phyloP scores from a whole-genome alignment of 495 filamentous ascomycete species.

The Rostrohypoxylon terebratum region DNA sequence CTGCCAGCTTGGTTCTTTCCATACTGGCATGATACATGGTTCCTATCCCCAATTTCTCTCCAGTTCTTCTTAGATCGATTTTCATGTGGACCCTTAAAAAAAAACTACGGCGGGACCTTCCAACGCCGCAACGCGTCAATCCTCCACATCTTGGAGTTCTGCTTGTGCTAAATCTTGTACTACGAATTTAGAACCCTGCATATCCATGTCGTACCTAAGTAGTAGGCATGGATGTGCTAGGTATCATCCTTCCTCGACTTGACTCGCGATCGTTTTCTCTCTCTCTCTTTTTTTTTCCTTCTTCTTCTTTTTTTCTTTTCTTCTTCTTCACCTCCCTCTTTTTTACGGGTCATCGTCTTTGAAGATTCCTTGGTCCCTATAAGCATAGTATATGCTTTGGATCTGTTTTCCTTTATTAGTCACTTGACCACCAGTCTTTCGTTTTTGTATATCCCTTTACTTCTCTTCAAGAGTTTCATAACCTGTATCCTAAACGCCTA shows the following conservation, averaged over 20 bases:
- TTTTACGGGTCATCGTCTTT: conserved; percentile 17
- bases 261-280: conserved; percentile 34
- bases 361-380: conserved; percentile 17
- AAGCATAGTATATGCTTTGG: conserved; percentile 36
- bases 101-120: conserved; percentile 34
- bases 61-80: conserved; percentile 42
- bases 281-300: conserved; percentile 18
- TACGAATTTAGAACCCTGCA: conserved; percentile 4
- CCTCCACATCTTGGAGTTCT: conserved; percentile 15
- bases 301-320: conserved; percentile 2
- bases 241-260: conserved; percentile 14
- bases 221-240: conserved; percentile 1
- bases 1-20: background rate
- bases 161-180: conserved; percentile 10
- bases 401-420: conserved; percentile 28
- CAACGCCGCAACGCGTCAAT: conserved; percentile 38
- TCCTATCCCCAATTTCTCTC: conserved; percentile 8
- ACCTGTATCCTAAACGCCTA: conserved; percentile 32
- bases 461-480: conserved; percentile 12
- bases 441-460: conserved; percentile 34
- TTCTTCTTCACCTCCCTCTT: conserved; percentile 6
- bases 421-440: conserved; percentile 35
- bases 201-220: conserved; percentile 2
- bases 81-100: conserved; percentile 34
- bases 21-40: background rate